These are phyloP conservation scores for Mangifera indica DNA, from an alignment of 345 rosid species.

Conservation along the genomic window DNA sequence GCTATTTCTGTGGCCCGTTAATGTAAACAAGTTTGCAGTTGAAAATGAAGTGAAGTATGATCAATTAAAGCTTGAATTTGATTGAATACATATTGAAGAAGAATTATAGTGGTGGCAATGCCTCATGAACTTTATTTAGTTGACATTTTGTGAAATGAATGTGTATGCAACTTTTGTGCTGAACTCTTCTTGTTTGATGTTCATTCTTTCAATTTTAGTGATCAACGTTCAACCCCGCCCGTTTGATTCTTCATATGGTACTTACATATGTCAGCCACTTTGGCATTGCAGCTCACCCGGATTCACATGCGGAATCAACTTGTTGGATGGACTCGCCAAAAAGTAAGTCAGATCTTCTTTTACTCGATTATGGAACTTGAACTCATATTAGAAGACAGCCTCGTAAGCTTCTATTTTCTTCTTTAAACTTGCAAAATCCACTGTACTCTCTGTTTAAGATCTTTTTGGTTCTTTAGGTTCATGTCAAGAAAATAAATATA, in stretches of 20 bases:
- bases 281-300: conserved; percentile 47
- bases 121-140: not conserved
- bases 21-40: not conserved
- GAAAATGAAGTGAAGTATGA: not conserved
- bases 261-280: conserved; percentile 10
- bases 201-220: not conserved
- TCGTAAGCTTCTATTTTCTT: not conserved
- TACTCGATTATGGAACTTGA: not conserved
- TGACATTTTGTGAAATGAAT: not conserved
- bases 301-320: conserved; percentile 51
- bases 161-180: not conserved
- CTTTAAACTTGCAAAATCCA: not conserved
- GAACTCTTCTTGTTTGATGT: too few relatives aligned
- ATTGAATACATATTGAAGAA: not conserved
- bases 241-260: not conserved
- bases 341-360: conserved; percentile 20
- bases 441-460: not conserved
- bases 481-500: not conserved
- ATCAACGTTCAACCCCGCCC: not conserved
- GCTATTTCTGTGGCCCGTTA: conserved; percentile 2
- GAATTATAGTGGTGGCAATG: not conserved
- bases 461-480: not conserved
- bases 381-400: not conserved
- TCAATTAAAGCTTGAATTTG: not conserved
- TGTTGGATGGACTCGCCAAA: conserved; percentile 70